Evolutionary conservation across 257 asterid genomes (phyloP).

Genomic region (Solanum sejunctum): DNA sequence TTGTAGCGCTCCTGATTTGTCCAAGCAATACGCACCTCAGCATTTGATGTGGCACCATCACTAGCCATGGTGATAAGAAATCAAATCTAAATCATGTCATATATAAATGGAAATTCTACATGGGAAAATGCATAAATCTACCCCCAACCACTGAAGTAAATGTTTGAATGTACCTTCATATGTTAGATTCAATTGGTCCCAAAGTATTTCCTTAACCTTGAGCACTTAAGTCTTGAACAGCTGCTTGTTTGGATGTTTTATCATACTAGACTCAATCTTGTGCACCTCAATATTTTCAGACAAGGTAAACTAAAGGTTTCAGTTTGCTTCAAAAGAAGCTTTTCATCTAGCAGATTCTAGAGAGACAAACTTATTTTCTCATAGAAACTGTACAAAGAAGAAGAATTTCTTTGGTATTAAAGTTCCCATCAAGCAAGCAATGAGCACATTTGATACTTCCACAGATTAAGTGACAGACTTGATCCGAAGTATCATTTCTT

Average conservation of each 20-base stretch:
- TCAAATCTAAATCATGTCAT: neutral
- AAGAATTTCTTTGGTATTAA: neutral
- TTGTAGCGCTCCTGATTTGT: neutral
- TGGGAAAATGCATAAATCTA: neutral
- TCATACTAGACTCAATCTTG: conserved; percentile 81
- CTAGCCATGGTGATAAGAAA: neutral
- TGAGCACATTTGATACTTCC: neutral
- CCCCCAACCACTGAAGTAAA: neutral
- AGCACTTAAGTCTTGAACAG: conserved; percentile 50
- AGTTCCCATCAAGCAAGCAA: neutral
- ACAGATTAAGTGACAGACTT: neutral
- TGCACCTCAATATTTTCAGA: conserved; percentile 35
- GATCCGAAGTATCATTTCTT: neutral
- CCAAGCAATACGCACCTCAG: neutral
- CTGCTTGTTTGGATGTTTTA: conserved; percentile 81
- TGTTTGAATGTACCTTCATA: conserved; percentile 29
- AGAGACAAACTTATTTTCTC: neutral
- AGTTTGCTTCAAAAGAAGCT: neutral
- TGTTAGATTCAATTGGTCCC: conserved; percentile 41
- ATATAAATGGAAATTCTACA: neutral
- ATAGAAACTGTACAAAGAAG: neutral
- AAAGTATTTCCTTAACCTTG: conserved; percentile 80
- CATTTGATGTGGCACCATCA: neutral
- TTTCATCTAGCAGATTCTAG: neutral
- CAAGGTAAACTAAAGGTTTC: neutral